Evolutionary conservation across 345 rosid genomes (phyloP), one percentile per base, ranked within the genome.

Genomic region (Xanthoceras sorbifolium): DNA sequence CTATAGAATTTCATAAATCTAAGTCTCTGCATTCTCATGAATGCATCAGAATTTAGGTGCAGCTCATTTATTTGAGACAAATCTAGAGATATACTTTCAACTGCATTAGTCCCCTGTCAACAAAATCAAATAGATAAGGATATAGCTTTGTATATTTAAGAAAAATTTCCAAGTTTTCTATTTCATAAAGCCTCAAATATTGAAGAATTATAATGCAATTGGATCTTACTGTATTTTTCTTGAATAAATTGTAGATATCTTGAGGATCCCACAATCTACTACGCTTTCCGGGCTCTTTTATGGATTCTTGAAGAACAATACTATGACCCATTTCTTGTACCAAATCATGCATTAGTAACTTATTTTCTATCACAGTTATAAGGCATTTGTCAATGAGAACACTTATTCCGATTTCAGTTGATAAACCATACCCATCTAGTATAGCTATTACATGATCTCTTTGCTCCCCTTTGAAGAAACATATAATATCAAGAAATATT

Each of bases 231-330:
- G 11, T 66, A 36, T 66, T 67, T 52, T 75, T 66, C 50, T 17
- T 65, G 14, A 75, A 55, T 38, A 75, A 68, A 25, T 23, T 28
- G 23, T 3, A n/a, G 7, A 66, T 17, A 25, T 75, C 78, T 14
- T 52, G 60, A 65, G 34, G 54, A 25, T 48, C 46, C 78, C 78
- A 65, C 38, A 75, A 46, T 20, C 78, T 65, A 31, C 64, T 64
- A 0, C 64, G 54, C 15, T 75, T 34, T 6, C 64, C 32, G 6
- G 52, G 71, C 32, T 75, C 25, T 65, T 75, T 34, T 7, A 11
- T 71, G 46, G 63, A 76, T 55, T 75, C 65, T 12, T 46, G 46
- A 25, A 18, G 52, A 3, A 64, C 77, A 32, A 74, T 74, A 20
- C 9, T 8, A 3, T 4, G 18, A 12, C 76, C 76, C 76, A 72